These are phyloP conservation scores for Podospora pseudoanserina DNA, from an alignment of 495 filamentous ascomycete species.

Conservation along the genomic window DNA sequence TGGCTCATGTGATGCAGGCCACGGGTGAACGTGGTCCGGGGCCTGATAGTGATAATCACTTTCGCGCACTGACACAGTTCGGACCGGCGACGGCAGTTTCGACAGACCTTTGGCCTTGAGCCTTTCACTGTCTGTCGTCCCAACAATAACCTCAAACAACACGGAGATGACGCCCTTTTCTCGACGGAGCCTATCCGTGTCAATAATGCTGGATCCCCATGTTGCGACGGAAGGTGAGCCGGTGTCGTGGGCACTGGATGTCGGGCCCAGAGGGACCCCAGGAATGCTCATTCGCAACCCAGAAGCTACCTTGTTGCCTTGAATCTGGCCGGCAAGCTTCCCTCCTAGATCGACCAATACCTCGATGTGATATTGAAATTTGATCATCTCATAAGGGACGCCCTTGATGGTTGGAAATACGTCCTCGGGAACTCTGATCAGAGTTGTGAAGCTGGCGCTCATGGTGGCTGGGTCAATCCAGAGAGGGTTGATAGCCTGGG, in stretches of 20 bases:
- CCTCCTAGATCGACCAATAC: slow-evolving; percentile 89
- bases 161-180: slow-evolving; percentile 85
- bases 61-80: slow-evolving; percentile 19
- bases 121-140: slow-evolving; percentile 74
- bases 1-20: slow-evolving; percentile 14
- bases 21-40: slow-evolving; percentile 18
- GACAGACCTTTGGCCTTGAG: slow-evolving; percentile 49
- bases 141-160: slow-evolving; percentile 81
- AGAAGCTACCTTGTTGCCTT: slow-evolving; percentile 39
- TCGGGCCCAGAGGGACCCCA: slow-evolving; percentile 15
- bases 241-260: slow-evolving; percentile 31
- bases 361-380: slow-evolving; percentile 89
- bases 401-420: slow-evolving; percentile 86
- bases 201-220: slow-evolving; percentile 76
- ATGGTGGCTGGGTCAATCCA: slow-evolving; percentile 80
- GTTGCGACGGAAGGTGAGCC: slow-evolving; percentile 38
- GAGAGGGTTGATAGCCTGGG: slow-evolving; percentile 79
- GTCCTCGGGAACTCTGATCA: slow-evolving; percentile 82
- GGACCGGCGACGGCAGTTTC: slow-evolving; percentile 29
- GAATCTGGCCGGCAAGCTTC: slow-evolving; percentile 61
- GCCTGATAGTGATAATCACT: slow-evolving; percentile 12
- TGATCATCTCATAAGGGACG: slow-evolving; percentile 87
- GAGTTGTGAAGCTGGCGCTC: slow-evolving; percentile 70
- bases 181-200: slow-evolving; percentile 79
- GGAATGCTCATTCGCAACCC: slow-evolving; percentile 19